Conservation (phyloP, 129 eudicot genomes). For the Chrysanthemum makinoi region DNA sequence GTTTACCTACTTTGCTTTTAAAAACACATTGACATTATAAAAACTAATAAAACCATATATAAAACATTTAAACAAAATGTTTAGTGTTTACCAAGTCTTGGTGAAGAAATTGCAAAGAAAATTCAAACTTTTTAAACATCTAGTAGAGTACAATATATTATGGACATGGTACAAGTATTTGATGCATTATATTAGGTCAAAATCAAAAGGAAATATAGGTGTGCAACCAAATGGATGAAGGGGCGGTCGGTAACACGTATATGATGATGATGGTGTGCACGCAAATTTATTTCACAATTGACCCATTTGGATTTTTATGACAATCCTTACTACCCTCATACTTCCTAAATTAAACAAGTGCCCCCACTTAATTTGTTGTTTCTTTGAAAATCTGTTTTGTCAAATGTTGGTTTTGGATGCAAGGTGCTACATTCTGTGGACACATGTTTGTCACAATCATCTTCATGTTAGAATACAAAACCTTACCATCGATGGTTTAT, state of each 20-base stretch:
- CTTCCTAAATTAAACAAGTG: not conserved
- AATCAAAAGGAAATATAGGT: conserved; percentile 14
- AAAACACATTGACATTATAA: conserved; percentile 11
- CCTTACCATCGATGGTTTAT: no score
- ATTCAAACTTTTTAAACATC: conserved; percentile 3
- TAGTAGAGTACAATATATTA: conserved; percentile 18
- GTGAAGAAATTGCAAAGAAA: conserved; percentile 7
- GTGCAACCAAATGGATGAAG: conserved; percentile 9
- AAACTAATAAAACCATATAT: not conserved
- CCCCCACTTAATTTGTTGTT: not conserved
- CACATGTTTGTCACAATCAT: no score
- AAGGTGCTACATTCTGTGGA: no score
- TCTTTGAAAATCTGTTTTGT: not conserved
- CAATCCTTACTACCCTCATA: conserved; percentile 1
- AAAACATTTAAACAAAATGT: not conserved
- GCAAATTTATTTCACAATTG: not conserved
- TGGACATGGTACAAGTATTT: conserved; percentile 16
- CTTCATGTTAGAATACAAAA: no score
- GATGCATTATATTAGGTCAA: conserved; percentile 23
- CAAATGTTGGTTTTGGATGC: no score
- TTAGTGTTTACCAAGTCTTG: conserved; percentile 22
- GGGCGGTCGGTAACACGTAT: conserved; percentile 31
- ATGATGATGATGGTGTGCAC: conserved; percentile 32
- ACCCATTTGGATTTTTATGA: not conserved
- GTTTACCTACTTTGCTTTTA: conserved; percentile 20